Conservation (phyloP, 2,329 filamentous ascomycete species). For the Monilinia fructigena region DNA sequence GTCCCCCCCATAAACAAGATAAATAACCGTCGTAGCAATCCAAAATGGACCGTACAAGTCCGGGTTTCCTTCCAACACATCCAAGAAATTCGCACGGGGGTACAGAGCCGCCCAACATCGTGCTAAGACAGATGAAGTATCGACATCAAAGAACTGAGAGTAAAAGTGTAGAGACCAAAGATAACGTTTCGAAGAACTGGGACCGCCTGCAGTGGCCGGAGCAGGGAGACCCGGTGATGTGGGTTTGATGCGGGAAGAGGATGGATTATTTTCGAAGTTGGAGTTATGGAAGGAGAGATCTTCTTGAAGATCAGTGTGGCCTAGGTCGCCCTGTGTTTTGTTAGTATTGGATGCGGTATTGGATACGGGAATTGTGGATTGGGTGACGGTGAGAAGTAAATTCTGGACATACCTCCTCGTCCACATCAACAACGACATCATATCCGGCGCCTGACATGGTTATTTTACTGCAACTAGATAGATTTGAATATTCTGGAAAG, state of each 20-base stretch:
- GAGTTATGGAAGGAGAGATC: conserved; percentile 99
- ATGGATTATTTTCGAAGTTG: conserved; percentile 65
- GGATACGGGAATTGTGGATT: conserved; percentile 18
- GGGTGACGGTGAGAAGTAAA: neutral
- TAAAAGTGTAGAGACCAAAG: conserved; percentile 95
- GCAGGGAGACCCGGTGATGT: conserved; percentile 51
- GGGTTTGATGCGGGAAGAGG: conserved; percentile 45
- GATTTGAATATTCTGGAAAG: neutral
- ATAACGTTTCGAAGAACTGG: conserved; percentile 69
- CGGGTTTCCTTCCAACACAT: conserved; percentile 93
- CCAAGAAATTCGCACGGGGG: conserved; percentile 91
- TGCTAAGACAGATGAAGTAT: conserved; percentile 83
- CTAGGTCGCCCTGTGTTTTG: conserved; percentile 77
- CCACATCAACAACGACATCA: conserved; percentile 96
- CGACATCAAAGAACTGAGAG: conserved; percentile 97
- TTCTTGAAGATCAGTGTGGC: conserved; percentile 96
- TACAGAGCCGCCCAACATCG: conserved; percentile 88
- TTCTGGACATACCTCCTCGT: conserved; percentile 71
- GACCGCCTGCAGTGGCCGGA: conserved; percentile 53
- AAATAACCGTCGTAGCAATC: conserved; percentile 96
- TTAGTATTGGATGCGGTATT: conserved; percentile 13
- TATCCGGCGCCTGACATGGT: conserved; percentile 64
- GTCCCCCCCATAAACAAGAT: conserved; percentile 95
- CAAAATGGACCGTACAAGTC: conserved; percentile 97
- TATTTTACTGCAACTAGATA: conserved; percentile 1